Percentiles rank a stretch among this genome's conserved stretches.
Conservation (phyloP, 1,284 basidiomycete species). For the Malassezia nana region DNA sequence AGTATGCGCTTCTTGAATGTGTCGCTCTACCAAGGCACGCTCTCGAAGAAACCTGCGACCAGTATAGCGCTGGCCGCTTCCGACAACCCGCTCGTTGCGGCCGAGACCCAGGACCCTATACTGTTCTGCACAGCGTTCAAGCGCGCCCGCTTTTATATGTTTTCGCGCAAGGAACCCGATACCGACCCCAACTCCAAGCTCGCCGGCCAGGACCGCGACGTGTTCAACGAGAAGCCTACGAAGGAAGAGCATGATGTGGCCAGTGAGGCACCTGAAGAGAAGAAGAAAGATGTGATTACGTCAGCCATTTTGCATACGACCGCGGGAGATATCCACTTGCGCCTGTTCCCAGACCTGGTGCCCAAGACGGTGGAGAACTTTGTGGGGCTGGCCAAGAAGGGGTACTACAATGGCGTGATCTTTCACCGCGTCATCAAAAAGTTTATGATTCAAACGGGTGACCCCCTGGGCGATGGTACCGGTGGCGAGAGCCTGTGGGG, state of each 20-base stretch:
- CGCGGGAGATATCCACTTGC: slow-evolving; percentile 74
- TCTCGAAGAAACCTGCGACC: slow-evolving; percentile 70
- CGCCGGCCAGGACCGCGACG: slow-evolving; percentile 67
- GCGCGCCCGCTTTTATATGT: slow-evolving; percentile 89
- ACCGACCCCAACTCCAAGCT: slow-evolving; percentile 56
- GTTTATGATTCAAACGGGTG: slow-evolving; percentile 98
- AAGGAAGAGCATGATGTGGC: slow-evolving; percentile 90
- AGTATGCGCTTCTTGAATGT: slow-evolving; percentile 80
- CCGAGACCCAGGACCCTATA: slow-evolving; percentile 70
- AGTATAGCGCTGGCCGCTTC: slow-evolving; percentile 92
- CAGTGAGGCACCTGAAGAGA: slow-evolving; percentile 55
- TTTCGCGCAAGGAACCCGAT: slow-evolving; percentile 83
- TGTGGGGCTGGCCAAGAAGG: slow-evolving; percentile 77
- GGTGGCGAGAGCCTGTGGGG: slow-evolving; percentile 93
- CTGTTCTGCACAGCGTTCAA: slow-evolving; percentile 89
- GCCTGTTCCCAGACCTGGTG: slow-evolving; percentile 78
- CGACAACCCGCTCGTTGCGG: slow-evolving; percentile 71
- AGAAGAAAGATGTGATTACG: slow-evolving; percentile 37
- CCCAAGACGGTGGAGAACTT: slow-evolving; percentile 97
- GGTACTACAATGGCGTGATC: slow-evolving; percentile 85
- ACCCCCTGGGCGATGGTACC: slow-evolving; percentile 91
- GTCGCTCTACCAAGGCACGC: slow-evolving; percentile 81
- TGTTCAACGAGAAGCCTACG: slow-evolving; percentile 96
- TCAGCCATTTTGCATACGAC: slow-evolving; percentile 84
- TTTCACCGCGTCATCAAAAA: slow-evolving; percentile 98